A percentile compares a stretch with the other conserved stretches of the same genome.
Conservation (phyloP, 1,284 basidiomycete genomes). For the Cryptococcus sp. region DNA sequence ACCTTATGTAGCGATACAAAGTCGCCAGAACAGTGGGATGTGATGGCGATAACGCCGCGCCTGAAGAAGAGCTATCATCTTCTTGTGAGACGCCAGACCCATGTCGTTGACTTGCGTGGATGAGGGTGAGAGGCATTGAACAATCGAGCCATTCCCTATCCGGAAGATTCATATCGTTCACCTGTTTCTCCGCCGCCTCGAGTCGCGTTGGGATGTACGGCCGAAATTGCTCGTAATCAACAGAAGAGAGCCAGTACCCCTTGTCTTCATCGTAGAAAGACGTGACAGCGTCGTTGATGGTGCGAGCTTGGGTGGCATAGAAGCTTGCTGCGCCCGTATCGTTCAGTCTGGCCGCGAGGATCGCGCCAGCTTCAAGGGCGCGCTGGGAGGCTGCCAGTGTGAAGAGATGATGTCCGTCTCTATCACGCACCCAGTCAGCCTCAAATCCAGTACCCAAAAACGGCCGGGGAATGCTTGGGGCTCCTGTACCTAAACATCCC, state of each 20-base stretch:
- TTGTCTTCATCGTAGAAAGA: constrained; percentile 47
- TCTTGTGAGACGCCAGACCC: not conserved
- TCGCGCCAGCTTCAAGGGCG: constrained; percentile 51
- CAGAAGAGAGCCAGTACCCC: constrained; percentile 37
- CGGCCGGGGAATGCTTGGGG: not conserved
- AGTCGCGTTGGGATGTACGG: too few species aligned
- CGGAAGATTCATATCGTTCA: not conserved
- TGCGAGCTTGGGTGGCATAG: constrained; percentile 44
- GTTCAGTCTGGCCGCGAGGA: constrained; percentile 45
- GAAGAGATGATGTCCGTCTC: constrained; percentile 55
- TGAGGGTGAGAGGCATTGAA: constrained; percentile 51
- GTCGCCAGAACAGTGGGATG: constrained; percentile 43
- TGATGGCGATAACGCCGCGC: constrained; percentile 20
- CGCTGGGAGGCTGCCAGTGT: constrained; percentile 51
- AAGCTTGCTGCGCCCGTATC: constrained; percentile 46
- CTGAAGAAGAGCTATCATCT: constrained; percentile 5
- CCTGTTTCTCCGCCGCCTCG: not conserved
- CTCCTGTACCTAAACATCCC: not conserved
- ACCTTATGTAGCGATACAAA: constrained; percentile 43
- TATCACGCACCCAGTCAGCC: constrained; percentile 42
- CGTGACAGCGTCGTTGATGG: constrained; percentile 35
- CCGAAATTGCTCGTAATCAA: constrained; percentile 15
- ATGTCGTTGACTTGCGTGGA: constrained; percentile 44
- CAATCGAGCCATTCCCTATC: constrained; percentile 47
- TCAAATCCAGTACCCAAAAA: not conserved